Conservation (phyloP, 768 basidiomycete genomes). For the Xanthoconium purpureum region DNA sequence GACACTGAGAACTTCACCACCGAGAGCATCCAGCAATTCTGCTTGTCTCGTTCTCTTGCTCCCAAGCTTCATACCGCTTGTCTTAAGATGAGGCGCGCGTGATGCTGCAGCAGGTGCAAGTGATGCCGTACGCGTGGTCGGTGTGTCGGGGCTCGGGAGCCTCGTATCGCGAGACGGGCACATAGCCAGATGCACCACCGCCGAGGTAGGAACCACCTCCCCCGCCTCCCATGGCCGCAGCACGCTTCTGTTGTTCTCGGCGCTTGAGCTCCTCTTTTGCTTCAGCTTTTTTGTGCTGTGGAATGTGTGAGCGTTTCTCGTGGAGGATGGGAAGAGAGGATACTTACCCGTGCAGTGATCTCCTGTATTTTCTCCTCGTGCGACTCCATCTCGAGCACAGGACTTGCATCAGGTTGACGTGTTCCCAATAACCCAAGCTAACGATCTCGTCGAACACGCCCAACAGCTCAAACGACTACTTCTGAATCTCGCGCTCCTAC, state of each 20-base stretch:
- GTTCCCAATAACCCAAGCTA: slow-evolving; percentile 81
- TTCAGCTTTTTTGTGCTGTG: slow-evolving; percentile 96
- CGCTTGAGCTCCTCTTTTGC: slow-evolving; percentile 99
- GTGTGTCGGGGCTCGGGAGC: slow-evolving; percentile 55
- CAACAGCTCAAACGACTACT: slow-evolving; percentile 89
- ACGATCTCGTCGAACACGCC: slow-evolving; percentile 97
- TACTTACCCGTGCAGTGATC: slow-evolving; percentile 64
- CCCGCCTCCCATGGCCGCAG: slow-evolving; percentile 47
- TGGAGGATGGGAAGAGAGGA: neutral
- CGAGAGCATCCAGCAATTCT: slow-evolving; percentile 84
- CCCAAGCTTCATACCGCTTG: slow-evolving; percentile 94
- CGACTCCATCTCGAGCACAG: slow-evolving; percentile 83
- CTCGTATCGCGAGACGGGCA: slow-evolving; percentile 70
- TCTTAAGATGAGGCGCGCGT: slow-evolving; percentile 85
- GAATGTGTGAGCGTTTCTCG: neutral
- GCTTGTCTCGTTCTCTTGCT: slow-evolving; percentile 88
- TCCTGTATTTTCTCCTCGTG: slow-evolving; percentile 96
- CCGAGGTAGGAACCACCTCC: slow-evolving; percentile 60
- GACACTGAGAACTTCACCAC: slow-evolving; percentile 64
- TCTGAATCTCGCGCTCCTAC: slow-evolving; percentile 87
- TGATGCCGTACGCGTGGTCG: slow-evolving; percentile 42
- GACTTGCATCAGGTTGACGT: slow-evolving; percentile 76
- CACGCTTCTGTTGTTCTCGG: slow-evolving; percentile 84
- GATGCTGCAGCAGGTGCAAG: slow-evolving; percentile 43
- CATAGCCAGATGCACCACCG: slow-evolving; percentile 67